These are phyloP conservation scores for Tylopilus plumbeoviolaceoides DNA, from an alignment of 768 basidiomycete genomes.

Conservation along the genomic window DNA sequence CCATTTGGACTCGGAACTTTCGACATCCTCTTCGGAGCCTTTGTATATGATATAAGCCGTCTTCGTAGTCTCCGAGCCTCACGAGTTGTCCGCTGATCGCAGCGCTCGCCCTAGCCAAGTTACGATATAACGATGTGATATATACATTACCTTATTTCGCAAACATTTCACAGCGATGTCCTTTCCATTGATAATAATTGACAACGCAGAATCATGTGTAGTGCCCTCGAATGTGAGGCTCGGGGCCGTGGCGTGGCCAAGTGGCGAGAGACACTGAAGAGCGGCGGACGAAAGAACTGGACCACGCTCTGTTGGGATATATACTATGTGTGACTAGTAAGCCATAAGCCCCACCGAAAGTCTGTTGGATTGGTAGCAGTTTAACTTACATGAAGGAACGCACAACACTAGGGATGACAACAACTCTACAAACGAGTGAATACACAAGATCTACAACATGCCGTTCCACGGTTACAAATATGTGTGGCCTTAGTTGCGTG, in stretches of 20 bases:
- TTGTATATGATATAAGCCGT: slow-evolving; percentile 20
- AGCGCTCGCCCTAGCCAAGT: slow-evolving; percentile 8
- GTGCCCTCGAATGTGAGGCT: too few species aligned
- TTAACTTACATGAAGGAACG: neutral
- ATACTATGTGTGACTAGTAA: too few species aligned
- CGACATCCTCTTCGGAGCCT: slow-evolving; percentile 13
- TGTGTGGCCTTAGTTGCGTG: slow-evolving; percentile 17
- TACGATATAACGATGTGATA: slow-evolving; percentile 29
- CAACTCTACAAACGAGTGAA: slow-evolving; percentile 18
- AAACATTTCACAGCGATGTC: slow-evolving; percentile 2
- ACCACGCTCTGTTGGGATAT: too few species aligned
- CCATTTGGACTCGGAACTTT: slow-evolving; percentile 24
- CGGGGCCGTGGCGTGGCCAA: too few species aligned
- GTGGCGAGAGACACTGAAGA: too few species aligned
- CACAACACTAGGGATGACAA: neutral
- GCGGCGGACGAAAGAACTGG: too few species aligned
- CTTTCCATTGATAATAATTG: slow-evolving; percentile 9
- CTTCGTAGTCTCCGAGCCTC: slow-evolving; percentile 12
- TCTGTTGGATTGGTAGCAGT: neutral
- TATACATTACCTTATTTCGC: slow-evolving; percentile 26
- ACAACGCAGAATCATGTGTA: neutral
- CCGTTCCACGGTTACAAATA: neutral
- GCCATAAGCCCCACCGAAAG: too few species aligned
- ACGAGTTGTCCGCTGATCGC: slow-evolving; percentile 6
- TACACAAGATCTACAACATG: slow-evolving; percentile 20